Evolutionary conservation across 2,329 filamentous ascomycete species (phyloP).

Genomic region (Colletotrichum godetiae): DNA sequence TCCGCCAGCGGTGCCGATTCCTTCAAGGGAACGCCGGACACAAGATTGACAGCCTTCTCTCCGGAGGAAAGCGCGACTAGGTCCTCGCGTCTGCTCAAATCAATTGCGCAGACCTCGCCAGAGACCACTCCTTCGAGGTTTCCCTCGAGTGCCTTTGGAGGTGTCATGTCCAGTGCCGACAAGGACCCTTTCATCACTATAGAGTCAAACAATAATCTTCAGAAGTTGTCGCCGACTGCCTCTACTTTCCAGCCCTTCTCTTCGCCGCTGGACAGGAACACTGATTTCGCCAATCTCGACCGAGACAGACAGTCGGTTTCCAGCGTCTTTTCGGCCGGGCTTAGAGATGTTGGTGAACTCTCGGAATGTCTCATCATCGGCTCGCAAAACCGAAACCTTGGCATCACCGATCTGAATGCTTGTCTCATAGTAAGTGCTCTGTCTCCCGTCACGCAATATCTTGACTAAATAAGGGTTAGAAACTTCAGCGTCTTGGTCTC

Average conservation of each 20-base stretch:
- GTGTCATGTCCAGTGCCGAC: constrained; percentile 44
- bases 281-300: not conserved
- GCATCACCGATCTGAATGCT: constrained; percentile 51
- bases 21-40: constrained; percentile 72
- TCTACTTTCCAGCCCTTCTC: constrained; percentile 68
- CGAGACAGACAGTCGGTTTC: not conserved
- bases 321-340: not conserved
- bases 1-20: constrained; percentile 65
- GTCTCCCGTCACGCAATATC: too few species aligned
- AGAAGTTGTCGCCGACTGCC: constrained; percentile 73
- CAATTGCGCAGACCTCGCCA: constrained; percentile 44
- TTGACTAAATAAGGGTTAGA: constrained; percentile 25
- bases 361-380: constrained; percentile 26
- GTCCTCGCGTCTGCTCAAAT: constrained; percentile 51
- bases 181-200: constrained; percentile 67
- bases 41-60: constrained; percentile 72
- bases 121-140: constrained; percentile 43
- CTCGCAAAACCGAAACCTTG: constrained; percentile 19
- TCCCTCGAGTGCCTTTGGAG: constrained; percentile 40
- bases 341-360: not conserved
- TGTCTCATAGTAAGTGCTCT: constrained; percentile 56
- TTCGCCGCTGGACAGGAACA: constrained; percentile 24
- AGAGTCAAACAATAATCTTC: constrained; percentile 44
- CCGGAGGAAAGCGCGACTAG: constrained; percentile 65
- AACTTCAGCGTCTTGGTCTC: constrained; percentile 42